Conservation (phyloP, 805 yeast species). For the Wickerhamiella azymoides region DNA sequence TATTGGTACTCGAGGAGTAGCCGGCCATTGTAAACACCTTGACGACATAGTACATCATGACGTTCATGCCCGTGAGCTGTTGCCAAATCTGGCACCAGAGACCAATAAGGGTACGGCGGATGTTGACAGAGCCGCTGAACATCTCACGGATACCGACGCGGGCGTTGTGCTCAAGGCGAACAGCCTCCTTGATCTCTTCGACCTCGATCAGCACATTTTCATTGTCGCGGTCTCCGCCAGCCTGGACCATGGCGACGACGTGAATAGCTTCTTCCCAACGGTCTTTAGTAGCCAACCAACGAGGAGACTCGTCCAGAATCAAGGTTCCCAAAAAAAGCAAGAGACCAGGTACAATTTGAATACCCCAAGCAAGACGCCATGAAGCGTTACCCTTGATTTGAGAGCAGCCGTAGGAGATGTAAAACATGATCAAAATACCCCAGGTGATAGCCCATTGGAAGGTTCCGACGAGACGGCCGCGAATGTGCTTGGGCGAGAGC, state of each 20-base stretch:
- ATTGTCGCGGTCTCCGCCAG: conserved; percentile 21
- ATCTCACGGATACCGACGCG: conserved; percentile 35
- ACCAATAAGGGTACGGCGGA: conserved; percentile 24
- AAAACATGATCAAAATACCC: conserved; percentile 52
- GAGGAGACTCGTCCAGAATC: conserved; percentile 29
- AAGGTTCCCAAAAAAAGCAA: conserved; percentile 32
- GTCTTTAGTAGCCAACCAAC: conserved; percentile 35
- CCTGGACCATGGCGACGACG: conserved; percentile 25
- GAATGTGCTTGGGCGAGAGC: conserved; percentile 43
- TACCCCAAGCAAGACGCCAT: conserved; percentile 52
- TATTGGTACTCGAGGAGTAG: conserved; percentile 4
- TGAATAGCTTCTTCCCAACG: conserved; percentile 33
- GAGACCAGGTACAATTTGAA: conserved; percentile 41
- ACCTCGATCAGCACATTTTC: conserved; percentile 40
- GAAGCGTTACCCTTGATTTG: conserved; percentile 32
- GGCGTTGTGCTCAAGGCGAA: conserved; percentile 38
- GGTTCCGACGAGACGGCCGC: conserved; percentile 47
- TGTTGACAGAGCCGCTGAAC: conserved; percentile 30
- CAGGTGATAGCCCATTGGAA: conserved; percentile 52
- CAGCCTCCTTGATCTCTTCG: conserved; percentile 45
- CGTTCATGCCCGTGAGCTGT: conserved; percentile 61
- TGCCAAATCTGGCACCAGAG: conserved; percentile 33
- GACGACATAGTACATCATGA: conserved; percentile 57
- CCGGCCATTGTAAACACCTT: conserved; percentile 36
- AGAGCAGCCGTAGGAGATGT: conserved; percentile 35